These are phyloP conservation scores for Spencermartinsiella ligniputridi DNA, from an alignment of 1,139 yeast genomes.

Conservation along the genomic window DNA sequence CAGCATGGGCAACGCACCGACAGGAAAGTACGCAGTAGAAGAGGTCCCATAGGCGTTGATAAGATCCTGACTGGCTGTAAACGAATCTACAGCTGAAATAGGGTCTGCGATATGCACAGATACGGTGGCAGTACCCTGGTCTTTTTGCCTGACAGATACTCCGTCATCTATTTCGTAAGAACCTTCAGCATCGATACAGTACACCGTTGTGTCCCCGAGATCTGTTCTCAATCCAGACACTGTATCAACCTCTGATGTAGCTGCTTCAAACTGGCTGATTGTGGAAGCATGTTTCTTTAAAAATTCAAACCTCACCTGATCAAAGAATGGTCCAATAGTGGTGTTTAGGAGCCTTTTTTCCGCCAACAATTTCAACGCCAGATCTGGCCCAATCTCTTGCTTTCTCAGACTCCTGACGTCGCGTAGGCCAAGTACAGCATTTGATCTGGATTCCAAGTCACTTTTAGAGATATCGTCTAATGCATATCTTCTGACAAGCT, in stretches of 20 bases:
- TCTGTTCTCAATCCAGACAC: conserved; percentile 13
- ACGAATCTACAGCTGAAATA: conserved; percentile 48
- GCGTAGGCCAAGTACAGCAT: conserved; percentile 21
- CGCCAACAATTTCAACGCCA: conserved; percentile 17
- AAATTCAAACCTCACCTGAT: conserved; percentile 16
- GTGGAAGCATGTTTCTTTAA: conserved; percentile 11
- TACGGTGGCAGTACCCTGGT: conserved; percentile 40
- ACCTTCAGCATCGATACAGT: conserved; percentile 74
- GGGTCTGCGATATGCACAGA: conserved; percentile 90
- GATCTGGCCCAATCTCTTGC: conserved; percentile 11
- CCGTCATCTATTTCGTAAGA: conserved; percentile 97
- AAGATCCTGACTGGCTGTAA: conserved; percentile 47
- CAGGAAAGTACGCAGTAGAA: conserved; percentile 73
- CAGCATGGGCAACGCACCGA: conserved; percentile 62
- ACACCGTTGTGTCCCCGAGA: conserved; percentile 49
- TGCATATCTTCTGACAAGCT: conserved; percentile 22
- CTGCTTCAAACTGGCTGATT: conserved; percentile 4
- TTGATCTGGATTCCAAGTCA: conserved; percentile 22
- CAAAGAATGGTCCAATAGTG: conserved; percentile 18
- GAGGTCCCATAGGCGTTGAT: conserved; percentile 58
- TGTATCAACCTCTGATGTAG: conserved; percentile 8
- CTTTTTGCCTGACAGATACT: conserved; percentile 50
- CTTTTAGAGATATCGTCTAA: conserved; percentile 21
- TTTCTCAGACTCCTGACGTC: conserved; percentile 7
- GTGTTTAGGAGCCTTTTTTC: not conserved